A percentile compares a stretch with the other conserved stretches of the same genome.
phyloP scores from a whole-genome alignment of 441 rosid species.

The Hura crepitans region DNA sequence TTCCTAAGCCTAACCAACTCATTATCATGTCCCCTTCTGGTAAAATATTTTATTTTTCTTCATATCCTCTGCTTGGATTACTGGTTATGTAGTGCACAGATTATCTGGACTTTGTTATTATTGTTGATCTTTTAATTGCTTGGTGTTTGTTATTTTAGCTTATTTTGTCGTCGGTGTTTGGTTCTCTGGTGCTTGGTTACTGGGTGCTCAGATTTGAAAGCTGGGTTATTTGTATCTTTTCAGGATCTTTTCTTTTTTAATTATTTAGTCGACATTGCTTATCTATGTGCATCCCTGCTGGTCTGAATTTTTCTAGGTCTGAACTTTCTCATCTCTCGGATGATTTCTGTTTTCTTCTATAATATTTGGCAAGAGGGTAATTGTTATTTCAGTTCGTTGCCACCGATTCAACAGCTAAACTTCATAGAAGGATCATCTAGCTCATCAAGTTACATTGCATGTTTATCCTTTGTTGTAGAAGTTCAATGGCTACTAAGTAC shows the following conservation, averaged over 20 bases:
- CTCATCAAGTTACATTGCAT: not conserved
- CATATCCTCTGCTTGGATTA: not conserved
- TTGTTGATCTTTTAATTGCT: slow-evolving; percentile 4
- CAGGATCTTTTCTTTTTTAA: not conserved
- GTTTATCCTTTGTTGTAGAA: not conserved
- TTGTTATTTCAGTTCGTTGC: not conserved
- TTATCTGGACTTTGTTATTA: not conserved
- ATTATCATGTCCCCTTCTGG: slow-evolving; percentile 98
- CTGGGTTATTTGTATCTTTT: not conserved
- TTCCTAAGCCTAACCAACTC: slow-evolving; percentile 71
- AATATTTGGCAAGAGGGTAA: not conserved
- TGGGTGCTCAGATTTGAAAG: not conserved
- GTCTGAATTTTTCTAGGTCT: not conserved
- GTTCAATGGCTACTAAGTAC: not conserved
- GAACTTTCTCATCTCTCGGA: not conserved
- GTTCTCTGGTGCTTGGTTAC: not conserved
- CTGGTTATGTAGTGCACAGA: not conserved
- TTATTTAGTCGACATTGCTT: not conserved
- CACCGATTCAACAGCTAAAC: not conserved
- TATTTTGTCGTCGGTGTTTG: not conserved
- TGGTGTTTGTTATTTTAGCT: slow-evolving; percentile 1
- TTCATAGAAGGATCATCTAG: not conserved
- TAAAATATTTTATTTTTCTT: slow-evolving; percentile 19
- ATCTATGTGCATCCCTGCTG: slow-evolving; percentile 1
- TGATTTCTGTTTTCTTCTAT: not conserved